These are phyloP conservation scores for Selaginella moellendorffii DNA, from an alignment of 75 land plant genomes.

Conservation along the genomic window DNA sequence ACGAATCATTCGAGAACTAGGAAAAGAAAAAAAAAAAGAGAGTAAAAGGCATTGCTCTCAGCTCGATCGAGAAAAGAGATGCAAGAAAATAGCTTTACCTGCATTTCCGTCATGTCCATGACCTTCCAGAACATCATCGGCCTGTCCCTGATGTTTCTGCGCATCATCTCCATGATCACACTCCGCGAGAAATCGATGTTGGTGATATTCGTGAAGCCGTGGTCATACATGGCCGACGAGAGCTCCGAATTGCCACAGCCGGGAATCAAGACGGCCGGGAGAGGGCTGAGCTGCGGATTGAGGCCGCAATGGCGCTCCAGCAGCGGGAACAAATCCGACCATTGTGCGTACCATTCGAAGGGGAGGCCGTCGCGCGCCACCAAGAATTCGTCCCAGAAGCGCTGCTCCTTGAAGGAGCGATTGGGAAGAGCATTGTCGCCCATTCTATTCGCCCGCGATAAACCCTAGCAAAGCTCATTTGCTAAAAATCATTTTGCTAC, in stretches of 20 bases:
- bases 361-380: constrained; percentile 22
- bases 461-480: too few relatives aligned
- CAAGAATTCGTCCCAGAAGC: neutral
- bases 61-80: too few relatives aligned
- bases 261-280: constrained; percentile 47
- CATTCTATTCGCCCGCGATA: too few relatives aligned
- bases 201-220: constrained; percentile 45
- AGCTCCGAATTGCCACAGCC: constrained; percentile 90
- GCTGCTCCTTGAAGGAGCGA: neutral
- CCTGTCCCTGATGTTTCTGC: constrained; percentile 48
- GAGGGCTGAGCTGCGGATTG: neutral
- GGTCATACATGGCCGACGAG: constrained; percentile 71
- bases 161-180: constrained; percentile 66
- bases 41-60: too few relatives aligned
- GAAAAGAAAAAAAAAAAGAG: too few relatives aligned
- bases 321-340: constrained; percentile 33
- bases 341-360: constrained; percentile 95
- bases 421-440: too few relatives aligned
- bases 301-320: constrained; percentile 17
- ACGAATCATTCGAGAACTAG: constrained; percentile 52
- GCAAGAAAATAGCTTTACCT: too few relatives aligned
- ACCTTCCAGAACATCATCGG: constrained; percentile 86
- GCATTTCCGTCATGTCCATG: constrained; percentile 92
- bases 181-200: constrained; percentile 82
- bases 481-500: too few relatives aligned